Evolutionary conservation across 192 early-diverging fungal species (phyloP).

Genomic region (Linnemannia elongata): DNA sequence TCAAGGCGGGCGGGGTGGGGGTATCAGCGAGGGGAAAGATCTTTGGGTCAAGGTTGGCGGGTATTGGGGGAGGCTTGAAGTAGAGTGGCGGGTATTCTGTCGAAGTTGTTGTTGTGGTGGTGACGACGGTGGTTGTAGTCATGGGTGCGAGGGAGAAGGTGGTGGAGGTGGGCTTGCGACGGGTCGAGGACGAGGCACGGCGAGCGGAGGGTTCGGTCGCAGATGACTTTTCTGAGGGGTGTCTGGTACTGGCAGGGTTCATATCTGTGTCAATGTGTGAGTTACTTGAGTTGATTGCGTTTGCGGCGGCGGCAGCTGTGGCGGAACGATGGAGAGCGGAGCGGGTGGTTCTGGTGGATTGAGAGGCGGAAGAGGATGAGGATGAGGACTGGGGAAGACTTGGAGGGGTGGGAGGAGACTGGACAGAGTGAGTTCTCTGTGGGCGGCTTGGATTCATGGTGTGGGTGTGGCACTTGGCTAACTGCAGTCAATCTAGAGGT

Average conservation of each 20-base stretch:
- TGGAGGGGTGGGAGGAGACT: slow-evolving; percentile 43
- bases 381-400: slow-evolving; percentile 34
- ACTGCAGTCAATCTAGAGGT: background rate
- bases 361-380: slow-evolving; percentile 13
- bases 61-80: slow-evolving; percentile 70
- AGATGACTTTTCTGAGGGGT: background rate
- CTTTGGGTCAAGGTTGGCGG: slow-evolving; percentile 68
- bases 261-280: slow-evolving; percentile 20
- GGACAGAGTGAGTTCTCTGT: slow-evolving; percentile 28
- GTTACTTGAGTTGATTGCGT: background rate
- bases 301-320: background rate
- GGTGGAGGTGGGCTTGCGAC: slow-evolving; percentile 51
- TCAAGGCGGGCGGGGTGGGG: slow-evolving; percentile 82
- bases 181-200: background rate
- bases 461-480: background rate
- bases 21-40: slow-evolving; percentile 81
- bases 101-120: slow-evolving; percentile 85
- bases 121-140: slow-evolving; percentile 79
- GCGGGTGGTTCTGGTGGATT: slow-evolving; percentile 8
- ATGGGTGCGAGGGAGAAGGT: slow-evolving; percentile 69
- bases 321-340: slow-evolving; percentile 15
- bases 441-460: slow-evolving; percentile 32
- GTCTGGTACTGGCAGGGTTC: background rate
- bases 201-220: background rate
- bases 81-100: slow-evolving; percentile 84